A percentile compares a stretch with the other conserved stretches of the same genome.
Conservation (phyloP, 129 eudicot species). For the Centella asiatica region DNA sequence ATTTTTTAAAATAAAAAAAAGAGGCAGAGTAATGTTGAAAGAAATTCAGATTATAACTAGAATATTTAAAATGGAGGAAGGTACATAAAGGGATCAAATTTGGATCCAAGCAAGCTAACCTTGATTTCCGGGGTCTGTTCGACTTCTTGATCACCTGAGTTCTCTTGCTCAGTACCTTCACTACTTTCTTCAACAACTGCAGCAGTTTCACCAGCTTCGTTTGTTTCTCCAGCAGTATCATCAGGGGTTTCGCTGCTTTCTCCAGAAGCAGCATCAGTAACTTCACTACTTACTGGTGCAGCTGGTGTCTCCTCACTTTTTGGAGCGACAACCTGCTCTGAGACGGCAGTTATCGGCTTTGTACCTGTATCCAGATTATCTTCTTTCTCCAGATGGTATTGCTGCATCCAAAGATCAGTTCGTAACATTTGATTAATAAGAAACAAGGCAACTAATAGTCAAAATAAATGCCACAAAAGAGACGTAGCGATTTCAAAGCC, state of each 20-base stretch:
- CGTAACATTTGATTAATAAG: no score
- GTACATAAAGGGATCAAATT: no score
- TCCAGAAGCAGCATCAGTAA: constrained; percentile 25
- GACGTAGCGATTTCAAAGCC: no score
- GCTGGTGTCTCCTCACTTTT: constrained; percentile 39
- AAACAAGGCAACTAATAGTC: no score
- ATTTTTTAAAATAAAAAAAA: no score
- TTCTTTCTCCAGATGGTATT: constrained; percentile 55
- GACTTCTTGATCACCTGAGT: constrained; percentile 29
- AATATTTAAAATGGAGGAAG: neutral
- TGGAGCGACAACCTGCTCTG: constrained; percentile 31
- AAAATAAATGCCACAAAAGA: no score
- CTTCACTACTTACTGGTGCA: constrained; percentile 27
- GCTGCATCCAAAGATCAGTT: no score
- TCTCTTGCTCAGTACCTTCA: constrained; percentile 45
- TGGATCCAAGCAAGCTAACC: constrained; percentile 39
- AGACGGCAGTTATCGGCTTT: constrained; percentile 32
- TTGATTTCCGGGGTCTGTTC: constrained; percentile 68
- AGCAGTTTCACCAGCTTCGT: constrained; percentile 22
- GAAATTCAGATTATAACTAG: neutral
- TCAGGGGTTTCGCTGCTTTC: constrained; percentile 26
- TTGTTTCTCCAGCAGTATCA: constrained; percentile 37
- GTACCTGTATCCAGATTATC: constrained; percentile 26
- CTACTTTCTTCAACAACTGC: constrained; percentile 43
- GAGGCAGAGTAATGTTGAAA: neutral